These are phyloP conservation scores for Ananas comosus DNA, from an alignment of 176 grass and related monocot genomes.

Conservation along the genomic window DNA sequence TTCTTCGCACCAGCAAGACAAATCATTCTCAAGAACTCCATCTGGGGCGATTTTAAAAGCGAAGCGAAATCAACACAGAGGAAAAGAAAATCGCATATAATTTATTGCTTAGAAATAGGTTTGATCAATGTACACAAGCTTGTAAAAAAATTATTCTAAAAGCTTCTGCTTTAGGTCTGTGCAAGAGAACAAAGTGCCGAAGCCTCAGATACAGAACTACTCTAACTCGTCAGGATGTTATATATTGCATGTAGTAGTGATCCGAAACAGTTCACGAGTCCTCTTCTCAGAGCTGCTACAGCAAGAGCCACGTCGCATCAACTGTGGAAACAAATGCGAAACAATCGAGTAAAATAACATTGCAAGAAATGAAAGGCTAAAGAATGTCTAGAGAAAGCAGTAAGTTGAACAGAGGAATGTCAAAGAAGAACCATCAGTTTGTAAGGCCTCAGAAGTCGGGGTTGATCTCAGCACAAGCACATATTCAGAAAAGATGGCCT, in stretches of 20 bases:
- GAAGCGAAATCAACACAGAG: background rate
- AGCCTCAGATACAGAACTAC: background rate
- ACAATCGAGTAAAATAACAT: background rate
- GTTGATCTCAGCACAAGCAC: too few relatives aligned
- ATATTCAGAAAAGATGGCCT: too few relatives aligned
- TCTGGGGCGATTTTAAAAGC: background rate
- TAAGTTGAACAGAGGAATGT: background rate
- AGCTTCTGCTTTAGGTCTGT: background rate
- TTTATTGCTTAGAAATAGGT: background rate
- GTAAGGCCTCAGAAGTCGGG: too few relatives aligned
- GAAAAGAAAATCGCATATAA: background rate
- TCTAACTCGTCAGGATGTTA: background rate
- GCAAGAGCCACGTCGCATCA: background rate
- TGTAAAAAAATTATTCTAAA: background rate
- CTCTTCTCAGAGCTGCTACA: background rate
- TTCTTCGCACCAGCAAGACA: too few relatives aligned
- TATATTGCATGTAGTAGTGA: background rate
- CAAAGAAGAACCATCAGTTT: background rate
- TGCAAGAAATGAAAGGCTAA: background rate
- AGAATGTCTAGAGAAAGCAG: background rate
- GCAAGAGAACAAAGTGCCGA: background rate
- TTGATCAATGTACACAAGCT: background rate
- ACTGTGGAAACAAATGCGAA: background rate
- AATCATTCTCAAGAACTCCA: too few relatives aligned
- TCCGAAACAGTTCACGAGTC: background rate